Percentiles rank a stretch among this genome's conserved stretches.
These are phyloP conservation scores for Ceratobasidium sp. DNA, from an alignment of 1,284 basidiomycete genomes.

Conservation along the genomic window DNA sequence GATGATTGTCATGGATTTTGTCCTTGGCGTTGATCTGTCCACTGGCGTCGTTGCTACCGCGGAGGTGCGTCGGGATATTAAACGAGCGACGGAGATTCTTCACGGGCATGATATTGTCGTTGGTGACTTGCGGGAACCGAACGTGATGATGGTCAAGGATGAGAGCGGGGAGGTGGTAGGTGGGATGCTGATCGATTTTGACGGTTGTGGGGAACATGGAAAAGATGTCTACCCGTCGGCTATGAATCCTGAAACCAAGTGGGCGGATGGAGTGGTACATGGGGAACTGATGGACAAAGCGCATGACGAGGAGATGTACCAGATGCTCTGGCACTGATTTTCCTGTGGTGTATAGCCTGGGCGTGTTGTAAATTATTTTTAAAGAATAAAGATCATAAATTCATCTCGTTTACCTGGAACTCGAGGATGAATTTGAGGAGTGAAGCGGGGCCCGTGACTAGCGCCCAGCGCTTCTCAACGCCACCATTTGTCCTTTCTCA, in stretches of 20 bases:
- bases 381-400: too few species aligned
- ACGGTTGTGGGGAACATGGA: conserved; percentile 27
- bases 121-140: conserved; percentile 30
- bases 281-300: conserved; percentile 5
- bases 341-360: too few species aligned
- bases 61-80: background rate
- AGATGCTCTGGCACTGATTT: background rate
- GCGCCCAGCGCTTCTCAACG: too few species aligned
- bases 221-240: conserved; percentile 2
- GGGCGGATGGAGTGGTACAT: background rate
- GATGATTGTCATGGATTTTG: too few species aligned
- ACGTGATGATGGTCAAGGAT: conserved; percentile 32
- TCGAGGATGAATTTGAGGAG: too few species aligned
- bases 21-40: too few species aligned
- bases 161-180: background rate
- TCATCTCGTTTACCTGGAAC: too few species aligned
- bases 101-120: conserved; percentile 26
- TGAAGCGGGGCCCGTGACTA: too few species aligned
- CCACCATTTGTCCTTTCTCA: too few species aligned
- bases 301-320: conserved; percentile 8
- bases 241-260: background rate
- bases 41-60: too few species aligned
- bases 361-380: too few species aligned
- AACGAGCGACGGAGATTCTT: conserved; percentile 15
- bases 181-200: conserved; percentile 34